Base-by-base conservation (phyloP, 1,139 yeast genomes). In the Candida albicans region DNA sequence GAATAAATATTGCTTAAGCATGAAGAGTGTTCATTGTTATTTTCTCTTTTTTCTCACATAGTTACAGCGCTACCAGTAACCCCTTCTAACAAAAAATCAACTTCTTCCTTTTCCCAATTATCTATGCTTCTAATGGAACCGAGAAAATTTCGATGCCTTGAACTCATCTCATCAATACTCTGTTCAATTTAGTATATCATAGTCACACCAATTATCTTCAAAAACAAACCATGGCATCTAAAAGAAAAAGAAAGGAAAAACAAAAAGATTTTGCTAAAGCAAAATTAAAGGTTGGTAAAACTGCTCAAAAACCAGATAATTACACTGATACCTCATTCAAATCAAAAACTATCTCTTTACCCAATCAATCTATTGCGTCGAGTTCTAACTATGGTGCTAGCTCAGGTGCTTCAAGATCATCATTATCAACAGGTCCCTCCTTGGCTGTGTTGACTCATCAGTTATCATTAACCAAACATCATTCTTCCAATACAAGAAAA, bases 221-320 rank as follows among this genome's bases (percentile, higher is more conserved):
- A 18, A 18, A n/a, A 39, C 8, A 13, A 10, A 39, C 14, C 13
- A 79, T 79, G 84, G 82, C 75, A 9, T 75, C 84, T 2, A 74
- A 75, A 47, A 71, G 71, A 59, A 84, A 84, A 69, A 80, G 74
- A 67, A 73, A 77, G 41, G 87, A 84, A 51, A 86, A 85, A 67
- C 75, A 75, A 54, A 85, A 84, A 66, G 95, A 87, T 58, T 87
- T 87, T 59, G 77, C 69, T 38, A 93, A 91, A 68, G 78, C 84
- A 48, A 91, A 89, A 70, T 77, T 93, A 40, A 85, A 79, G 58
- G 98, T 93, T 33, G 99, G 99, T 45, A 93, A 93, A 64, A 73
- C 85, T 1, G 79, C 81, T 26, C 81, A 81, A 7, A 80, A 79
- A 50, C 81, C 91, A 2, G 79, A 81, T 29, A 89, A 88, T 60